A percentile compares a stretch with the other conserved stretches of the same genome.
Evolutionary conservation across 1,139 yeast species (phyloP).

Genomic region (Kodamaea derodonti): DNA sequence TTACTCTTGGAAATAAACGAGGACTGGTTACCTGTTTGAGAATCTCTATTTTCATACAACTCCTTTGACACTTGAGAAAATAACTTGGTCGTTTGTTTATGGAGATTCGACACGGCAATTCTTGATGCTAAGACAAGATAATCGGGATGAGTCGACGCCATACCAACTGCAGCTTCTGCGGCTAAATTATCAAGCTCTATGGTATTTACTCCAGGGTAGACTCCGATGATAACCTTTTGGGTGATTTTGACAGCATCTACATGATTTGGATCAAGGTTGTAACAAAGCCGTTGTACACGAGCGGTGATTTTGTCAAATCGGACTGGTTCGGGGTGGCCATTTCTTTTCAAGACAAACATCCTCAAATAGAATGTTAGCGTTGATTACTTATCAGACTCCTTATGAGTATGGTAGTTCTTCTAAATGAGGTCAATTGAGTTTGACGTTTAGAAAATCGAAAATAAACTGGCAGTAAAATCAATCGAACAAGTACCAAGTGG

Average conservation of each 20-base stretch:
- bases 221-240: constrained; percentile 84
- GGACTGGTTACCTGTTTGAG: constrained; percentile 63
- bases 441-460: too few species aligned
- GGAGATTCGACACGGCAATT: constrained; percentile 86
- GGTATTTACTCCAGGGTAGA: constrained; percentile 94
- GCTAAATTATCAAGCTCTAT: constrained; percentile 89
- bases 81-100: constrained; percentile 88
- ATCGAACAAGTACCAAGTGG: too few species aligned
- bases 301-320: constrained; percentile 44
- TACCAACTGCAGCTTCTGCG: constrained; percentile 95
- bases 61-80: constrained; percentile 74
- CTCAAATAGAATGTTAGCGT: constrained; percentile 1
- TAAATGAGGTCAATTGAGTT: too few species aligned
- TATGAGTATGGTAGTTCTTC: too few species aligned
- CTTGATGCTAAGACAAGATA: constrained; percentile 94
- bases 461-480: too few species aligned
- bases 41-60: constrained; percentile 68
- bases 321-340: constrained; percentile 84
- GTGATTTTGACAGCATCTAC: constrained; percentile 89
- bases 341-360: constrained; percentile 57
- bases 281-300: constrained; percentile 55
- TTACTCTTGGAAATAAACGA: constrained; percentile 81
- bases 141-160: constrained; percentile 97
- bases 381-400: too few species aligned
- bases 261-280: constrained; percentile 78